Percentiles rank a stretch among this genome's conserved stretches.
Conservation (phyloP, 2,329 filamentous ascomycete species). For the Biscogniauxia mediterranea region DNA sequence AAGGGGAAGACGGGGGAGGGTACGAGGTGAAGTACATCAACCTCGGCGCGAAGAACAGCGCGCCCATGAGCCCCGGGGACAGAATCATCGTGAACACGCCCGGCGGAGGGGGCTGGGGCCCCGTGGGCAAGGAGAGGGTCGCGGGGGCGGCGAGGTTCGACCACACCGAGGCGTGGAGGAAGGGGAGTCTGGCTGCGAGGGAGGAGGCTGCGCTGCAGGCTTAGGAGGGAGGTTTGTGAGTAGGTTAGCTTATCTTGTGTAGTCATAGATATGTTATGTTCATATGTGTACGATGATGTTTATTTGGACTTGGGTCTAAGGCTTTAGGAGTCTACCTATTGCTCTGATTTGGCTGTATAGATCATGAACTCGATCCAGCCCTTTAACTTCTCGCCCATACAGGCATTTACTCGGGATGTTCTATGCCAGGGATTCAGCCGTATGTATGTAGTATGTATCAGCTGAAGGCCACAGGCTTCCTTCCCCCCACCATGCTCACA, state of each 20-base stretch:
- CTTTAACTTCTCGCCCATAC: too few species aligned
- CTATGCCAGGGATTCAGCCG: too few species aligned
- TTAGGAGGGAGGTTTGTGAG: slow-evolving; percentile 5
- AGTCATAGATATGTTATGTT: too few species aligned
- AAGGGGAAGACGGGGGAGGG: slow-evolving; percentile 36
- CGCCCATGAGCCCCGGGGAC: slow-evolving; percentile 72
- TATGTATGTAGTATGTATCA: too few species aligned
- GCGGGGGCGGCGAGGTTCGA: slow-evolving; percentile 50
- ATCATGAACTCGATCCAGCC: too few species aligned
- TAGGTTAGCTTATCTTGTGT: not conserved
- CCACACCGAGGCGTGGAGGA: slow-evolving; percentile 50
- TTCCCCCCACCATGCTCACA: too few species aligned
- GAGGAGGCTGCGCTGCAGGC: slow-evolving; percentile 59
- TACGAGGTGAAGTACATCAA: slow-evolving; percentile 65
- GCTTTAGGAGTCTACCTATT: too few species aligned
- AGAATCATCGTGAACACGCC: slow-evolving; percentile 76
- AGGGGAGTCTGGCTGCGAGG: slow-evolving; percentile 55
- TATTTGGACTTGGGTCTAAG: too few species aligned
- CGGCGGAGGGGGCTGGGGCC: slow-evolving; percentile 76
- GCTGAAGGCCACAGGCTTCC: too few species aligned
- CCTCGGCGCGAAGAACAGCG: slow-evolving; percentile 76
- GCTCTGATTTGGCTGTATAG: too few species aligned
- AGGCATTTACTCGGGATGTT: too few species aligned
- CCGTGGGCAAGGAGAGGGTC: slow-evolving; percentile 55
- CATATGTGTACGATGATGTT: too few species aligned